phyloP scores from a whole-genome alignment of 176 grass and related monocot species.

The Pharus latifolius region DNA sequence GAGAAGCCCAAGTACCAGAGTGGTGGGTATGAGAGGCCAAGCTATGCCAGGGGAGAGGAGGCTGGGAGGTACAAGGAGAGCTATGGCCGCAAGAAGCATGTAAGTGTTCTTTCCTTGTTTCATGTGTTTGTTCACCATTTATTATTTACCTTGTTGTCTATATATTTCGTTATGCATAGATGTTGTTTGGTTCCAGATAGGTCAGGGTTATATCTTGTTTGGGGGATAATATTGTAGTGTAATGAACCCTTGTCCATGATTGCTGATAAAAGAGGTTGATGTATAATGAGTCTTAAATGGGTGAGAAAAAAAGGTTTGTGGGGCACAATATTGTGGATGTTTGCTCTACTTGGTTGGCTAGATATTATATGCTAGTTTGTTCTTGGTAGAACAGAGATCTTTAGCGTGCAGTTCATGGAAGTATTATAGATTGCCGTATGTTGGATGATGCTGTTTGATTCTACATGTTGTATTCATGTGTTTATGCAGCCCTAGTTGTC shows the following conservation, averaged over 20 bases:
- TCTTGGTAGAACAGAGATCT: not conserved
- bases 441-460: not conserved
- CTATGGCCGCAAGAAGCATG: slow-evolving; percentile 55
- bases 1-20: slow-evolving; percentile 31
- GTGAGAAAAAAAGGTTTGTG: too few species aligned
- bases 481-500: too few species aligned
- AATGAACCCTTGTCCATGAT: too few species aligned
- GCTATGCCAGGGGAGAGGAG: slow-evolving; percentile 25
- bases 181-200: not conserved
- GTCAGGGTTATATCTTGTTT: not conserved
- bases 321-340: too few species aligned
- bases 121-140: not conserved
- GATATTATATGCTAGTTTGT: not conserved
- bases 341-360: not conserved
- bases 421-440: too few species aligned
- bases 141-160: not conserved
- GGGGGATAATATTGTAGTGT: too few species aligned
- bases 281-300: too few species aligned
- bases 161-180: not conserved
- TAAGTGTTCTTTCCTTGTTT: slow-evolving; percentile 6
- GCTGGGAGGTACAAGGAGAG: slow-evolving; percentile 8
- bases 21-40: slow-evolving; percentile 26
- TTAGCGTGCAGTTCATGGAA: too few species aligned
- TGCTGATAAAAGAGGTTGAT: too few species aligned
- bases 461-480: not conserved